Percentiles rank a stretch among this genome's conserved stretches.
These are phyloP conservation scores for Scorias spongiosa DNA, from an alignment of 2,329 filamentous ascomycete genomes.

Conservation along the genomic window DNA sequence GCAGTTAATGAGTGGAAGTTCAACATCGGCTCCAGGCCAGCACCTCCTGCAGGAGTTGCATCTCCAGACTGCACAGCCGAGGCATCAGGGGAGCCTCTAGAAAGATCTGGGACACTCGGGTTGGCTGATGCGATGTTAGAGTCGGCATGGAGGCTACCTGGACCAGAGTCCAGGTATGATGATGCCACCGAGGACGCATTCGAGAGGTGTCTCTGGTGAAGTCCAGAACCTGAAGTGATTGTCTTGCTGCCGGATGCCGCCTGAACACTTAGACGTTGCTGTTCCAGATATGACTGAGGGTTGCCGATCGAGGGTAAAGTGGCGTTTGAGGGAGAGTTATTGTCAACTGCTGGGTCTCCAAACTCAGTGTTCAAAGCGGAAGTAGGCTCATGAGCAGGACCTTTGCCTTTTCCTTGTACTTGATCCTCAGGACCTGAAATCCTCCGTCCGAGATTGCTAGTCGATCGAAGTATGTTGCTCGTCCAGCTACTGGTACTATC, in stretches of 20 bases:
- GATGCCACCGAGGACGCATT: slow-evolving; percentile 75
- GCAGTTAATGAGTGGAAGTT: slow-evolving; percentile 81
- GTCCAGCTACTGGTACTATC: slow-evolving; percentile 20
- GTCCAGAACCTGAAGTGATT: slow-evolving; percentile 4
- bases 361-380: slow-evolving; percentile 24
- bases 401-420: slow-evolving; percentile 31
- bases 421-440: slow-evolving; percentile 21
- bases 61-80: slow-evolving; percentile 24
- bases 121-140: slow-evolving; percentile 27
- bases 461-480: slow-evolving; percentile 17
- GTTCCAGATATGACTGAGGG: slow-evolving; percentile 31
- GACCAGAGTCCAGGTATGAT: slow-evolving; percentile 53
- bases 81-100: slow-evolving; percentile 3
- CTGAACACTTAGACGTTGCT: slow-evolving; percentile 24
- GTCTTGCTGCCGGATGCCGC: slow-evolving; percentile 8
- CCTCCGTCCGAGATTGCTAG: slow-evolving; percentile 38
- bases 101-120: slow-evolving; percentile 39
- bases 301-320: slow-evolving; percentile 13
- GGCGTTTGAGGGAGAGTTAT: slow-evolving; percentile 1
- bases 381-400: slow-evolving; percentile 28
- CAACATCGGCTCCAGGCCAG: slow-evolving; percentile 62
- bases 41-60: slow-evolving; percentile 34
- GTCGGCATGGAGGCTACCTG: slow-evolving; percentile 21
- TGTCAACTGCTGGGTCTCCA: slow-evolving; percentile 15
- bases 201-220: slow-evolving; percentile 60